These are phyloP conservation scores for Globisporangium irregulare DNA, from an alignment of 352 stramenopile genomes.

Conservation along the genomic window DNA sequence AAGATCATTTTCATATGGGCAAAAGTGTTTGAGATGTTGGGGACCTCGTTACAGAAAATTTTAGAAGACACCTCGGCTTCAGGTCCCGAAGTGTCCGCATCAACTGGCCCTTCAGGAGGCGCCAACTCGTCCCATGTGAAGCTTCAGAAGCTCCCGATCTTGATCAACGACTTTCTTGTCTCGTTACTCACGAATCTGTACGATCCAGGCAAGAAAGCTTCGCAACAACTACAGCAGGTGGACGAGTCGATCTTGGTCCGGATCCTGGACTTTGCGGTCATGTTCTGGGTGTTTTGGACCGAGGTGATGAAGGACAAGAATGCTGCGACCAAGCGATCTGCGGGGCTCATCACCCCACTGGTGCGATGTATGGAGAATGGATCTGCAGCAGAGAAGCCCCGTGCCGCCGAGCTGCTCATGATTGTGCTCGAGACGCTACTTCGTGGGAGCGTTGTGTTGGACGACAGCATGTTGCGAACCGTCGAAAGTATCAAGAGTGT, in stretches of 20 bases:
- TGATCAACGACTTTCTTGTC: constrained; percentile 77
- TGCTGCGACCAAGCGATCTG: constrained; percentile 53
- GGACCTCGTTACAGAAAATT: constrained; percentile 26
- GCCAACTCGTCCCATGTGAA: constrained; percentile 26
- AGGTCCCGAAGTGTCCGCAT: constrained; percentile 22
- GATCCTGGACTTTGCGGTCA: constrained; percentile 67
- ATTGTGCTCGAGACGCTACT: constrained; percentile 53
- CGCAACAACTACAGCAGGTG: constrained; percentile 19
- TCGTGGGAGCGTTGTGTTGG: constrained; percentile 43
- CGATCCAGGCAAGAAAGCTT: constrained; percentile 15
- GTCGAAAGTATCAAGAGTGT: constrained; percentile 55
- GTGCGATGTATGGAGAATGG: constrained; percentile 52
- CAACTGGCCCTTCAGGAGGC: constrained; percentile 1
- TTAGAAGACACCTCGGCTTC: constrained; percentile 13
- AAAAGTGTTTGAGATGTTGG: constrained; percentile 67
- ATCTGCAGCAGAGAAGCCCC: constrained; percentile 50
- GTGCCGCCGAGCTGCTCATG: constrained; percentile 69
- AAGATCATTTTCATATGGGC: constrained; percentile 78
- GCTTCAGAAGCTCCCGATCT: constrained; percentile 60
- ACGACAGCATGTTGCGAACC: constrained; percentile 40
- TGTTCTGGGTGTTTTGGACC: constrained; percentile 74
- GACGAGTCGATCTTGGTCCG: constrained; percentile 58
- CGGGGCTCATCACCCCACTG: constrained; percentile 45
- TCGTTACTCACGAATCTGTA: constrained; percentile 51
- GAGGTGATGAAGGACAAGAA: constrained; percentile 45